Percentiles rank a stretch among this genome's conserved stretches.
These are phyloP conservation scores for Pyrrhoderma noxium DNA, from an alignment of 1,284 basidiomycete genomes.

Conservation along the genomic window DNA sequence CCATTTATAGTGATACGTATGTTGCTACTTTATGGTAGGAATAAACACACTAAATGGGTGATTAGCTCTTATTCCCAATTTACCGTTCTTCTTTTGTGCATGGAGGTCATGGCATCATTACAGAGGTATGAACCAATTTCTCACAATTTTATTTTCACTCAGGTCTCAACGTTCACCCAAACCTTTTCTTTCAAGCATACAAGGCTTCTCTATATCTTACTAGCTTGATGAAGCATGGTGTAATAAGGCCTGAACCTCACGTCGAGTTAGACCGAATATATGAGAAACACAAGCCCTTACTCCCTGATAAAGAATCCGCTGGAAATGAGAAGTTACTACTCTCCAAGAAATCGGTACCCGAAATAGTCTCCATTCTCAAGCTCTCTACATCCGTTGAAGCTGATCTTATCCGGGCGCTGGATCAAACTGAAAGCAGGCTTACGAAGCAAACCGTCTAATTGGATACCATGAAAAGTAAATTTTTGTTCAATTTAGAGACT, in stretches of 20 bases:
- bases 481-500: too few relatives aligned
- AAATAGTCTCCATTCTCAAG: conserved; percentile 39
- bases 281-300: conserved; percentile 24
- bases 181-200: conserved; percentile 42
- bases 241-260: conserved; percentile 49
- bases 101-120: conserved; percentile 83
- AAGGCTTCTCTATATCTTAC: conserved; percentile 64
- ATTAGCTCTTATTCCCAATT: conserved; percentile 69
- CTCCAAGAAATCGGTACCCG: conserved; percentile 45
- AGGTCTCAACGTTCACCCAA: neutral
- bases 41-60: neutral
- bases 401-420: conserved; percentile 57
- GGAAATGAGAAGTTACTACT: conserved; percentile 33
- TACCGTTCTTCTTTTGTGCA: conserved; percentile 77
- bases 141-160: conserved; percentile 11
- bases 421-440: conserved; percentile 35
- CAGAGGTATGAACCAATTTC: conserved; percentile 40
- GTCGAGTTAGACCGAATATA: conserved; percentile 54
- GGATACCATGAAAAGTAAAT: too few relatives aligned
- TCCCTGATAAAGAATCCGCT: neutral
- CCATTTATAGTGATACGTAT: conserved; percentile 69
- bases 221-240: conserved; percentile 45
- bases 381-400: conserved; percentile 39
- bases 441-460: neutral
- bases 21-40: conserved; percentile 25